These are phyloP conservation scores for Pythium biforme DNA, from an alignment of 352 stramenopile species.

Conservation along the genomic window DNA sequence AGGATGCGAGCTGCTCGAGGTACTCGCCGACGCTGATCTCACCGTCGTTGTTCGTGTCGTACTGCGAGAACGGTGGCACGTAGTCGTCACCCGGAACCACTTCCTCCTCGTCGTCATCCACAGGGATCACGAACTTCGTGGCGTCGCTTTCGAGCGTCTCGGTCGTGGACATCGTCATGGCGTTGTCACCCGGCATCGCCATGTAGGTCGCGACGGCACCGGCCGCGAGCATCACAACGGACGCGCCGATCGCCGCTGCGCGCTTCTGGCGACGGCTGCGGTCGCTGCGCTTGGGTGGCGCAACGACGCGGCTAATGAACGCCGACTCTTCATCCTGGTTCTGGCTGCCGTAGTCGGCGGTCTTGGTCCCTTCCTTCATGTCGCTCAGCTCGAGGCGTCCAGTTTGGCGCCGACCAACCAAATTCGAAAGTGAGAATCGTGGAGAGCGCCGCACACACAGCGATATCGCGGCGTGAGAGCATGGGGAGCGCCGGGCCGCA, in stretches of 20 bases:
- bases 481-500: too few relatives aligned
- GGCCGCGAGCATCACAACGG: conserved; percentile 14
- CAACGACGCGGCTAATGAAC: conserved; percentile 23
- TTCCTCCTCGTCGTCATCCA: conserved; percentile 7
- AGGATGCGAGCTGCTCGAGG: background rate
- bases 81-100: background rate
- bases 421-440: conserved; percentile 10
- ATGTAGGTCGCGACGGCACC: conserved; percentile 19
- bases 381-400: background rate
- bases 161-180: background rate
- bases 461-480: too few relatives aligned
- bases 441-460: background rate
- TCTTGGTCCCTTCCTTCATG: background rate
- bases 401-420: background rate
- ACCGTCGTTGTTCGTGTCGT: conserved; percentile 10
- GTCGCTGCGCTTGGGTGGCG: conserved; percentile 16
- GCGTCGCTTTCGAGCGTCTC: conserved; percentile 2
- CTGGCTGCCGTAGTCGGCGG: conserved; percentile 15
- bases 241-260: conserved; percentile 3
- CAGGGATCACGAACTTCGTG: conserved; percentile 12
- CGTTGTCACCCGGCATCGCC: conserved; percentile 9
- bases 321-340: conserved; percentile 20
- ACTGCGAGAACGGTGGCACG: conserved; percentile 10
- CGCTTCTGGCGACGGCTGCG: conserved; percentile 14
- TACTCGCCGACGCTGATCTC: conserved; percentile 3